A percentile compares a stretch with the other conserved stretches of the same genome.
These are phyloP conservation scores for Penicillium goetzii DNA, from an alignment of 495 filamentous ascomycete genomes.

Conservation along the genomic window DNA sequence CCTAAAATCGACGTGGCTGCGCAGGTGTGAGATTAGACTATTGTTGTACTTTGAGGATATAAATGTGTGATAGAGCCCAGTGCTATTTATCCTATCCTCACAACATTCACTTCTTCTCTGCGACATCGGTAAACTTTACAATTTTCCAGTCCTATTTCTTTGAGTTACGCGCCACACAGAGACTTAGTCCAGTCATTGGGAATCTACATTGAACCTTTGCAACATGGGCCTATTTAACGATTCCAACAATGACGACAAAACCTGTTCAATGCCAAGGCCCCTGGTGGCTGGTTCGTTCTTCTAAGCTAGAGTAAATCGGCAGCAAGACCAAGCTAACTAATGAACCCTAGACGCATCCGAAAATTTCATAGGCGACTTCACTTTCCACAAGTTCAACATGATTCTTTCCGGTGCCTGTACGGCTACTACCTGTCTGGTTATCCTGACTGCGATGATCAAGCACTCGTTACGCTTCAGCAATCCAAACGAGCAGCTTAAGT, in stretches of 20 bases:
- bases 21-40: background rate
- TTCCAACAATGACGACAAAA: constrained; percentile 4
- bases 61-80: background rate
- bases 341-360: constrained; percentile 14
- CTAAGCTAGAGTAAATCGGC: background rate
- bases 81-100: background rate
- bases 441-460: constrained; percentile 24
- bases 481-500: constrained; percentile 38
- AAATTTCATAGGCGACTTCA: constrained; percentile 22
- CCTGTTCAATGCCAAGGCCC: constrained; percentile 18
- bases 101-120: background rate
- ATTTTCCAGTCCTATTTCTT: background rate
- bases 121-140: background rate
- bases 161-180: background rate
- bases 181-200: background rate
- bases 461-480: constrained; percentile 37
- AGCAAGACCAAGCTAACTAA: background rate
- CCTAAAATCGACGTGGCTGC: background rate
- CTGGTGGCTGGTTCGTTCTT: constrained; percentile 6
- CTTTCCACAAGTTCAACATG: constrained; percentile 33
- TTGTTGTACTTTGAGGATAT: background rate
- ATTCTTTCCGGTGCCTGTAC: constrained; percentile 35
- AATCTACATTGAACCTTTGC: background rate
- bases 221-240: constrained; percentile 11
- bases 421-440: constrained; percentile 23